A percentile compares a stretch with the other conserved stretches of the same genome.
phyloP scores from a whole-genome alignment of 805 yeast species.

The Cyberlindnera subsufficiens region DNA sequence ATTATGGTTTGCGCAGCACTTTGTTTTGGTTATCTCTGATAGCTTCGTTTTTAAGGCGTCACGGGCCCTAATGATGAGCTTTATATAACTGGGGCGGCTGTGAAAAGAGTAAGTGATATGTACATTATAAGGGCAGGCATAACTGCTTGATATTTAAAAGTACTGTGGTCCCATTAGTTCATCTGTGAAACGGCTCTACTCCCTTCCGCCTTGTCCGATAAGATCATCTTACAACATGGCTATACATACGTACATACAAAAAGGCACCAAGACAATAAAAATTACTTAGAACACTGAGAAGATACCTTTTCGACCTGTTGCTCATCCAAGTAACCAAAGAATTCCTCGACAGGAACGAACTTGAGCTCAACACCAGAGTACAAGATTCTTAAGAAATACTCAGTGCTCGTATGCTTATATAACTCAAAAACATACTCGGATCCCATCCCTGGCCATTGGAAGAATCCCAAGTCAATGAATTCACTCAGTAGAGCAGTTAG shows the following conservation, averaged over 20 bases:
- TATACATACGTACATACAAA: neutral
- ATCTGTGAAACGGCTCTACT: too few relatives aligned
- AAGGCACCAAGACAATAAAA: neutral
- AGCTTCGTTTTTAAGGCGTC: too few relatives aligned
- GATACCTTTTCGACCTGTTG: constrained; percentile 8
- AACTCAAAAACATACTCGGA: constrained; percentile 35
- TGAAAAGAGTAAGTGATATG: too few relatives aligned
- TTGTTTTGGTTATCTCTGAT: too few relatives aligned
- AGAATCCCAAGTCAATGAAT: constrained; percentile 18
- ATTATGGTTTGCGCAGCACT: too few relatives aligned
- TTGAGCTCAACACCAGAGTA: constrained; percentile 27
- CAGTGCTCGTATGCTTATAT: constrained; percentile 24
- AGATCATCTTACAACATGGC: too few relatives aligned
- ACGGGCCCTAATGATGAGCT: too few relatives aligned
- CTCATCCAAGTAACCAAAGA: constrained; percentile 16
- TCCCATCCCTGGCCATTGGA: constrained; percentile 48
- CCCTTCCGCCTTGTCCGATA: too few relatives aligned
- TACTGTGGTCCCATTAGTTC: too few relatives aligned
- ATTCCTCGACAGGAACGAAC: constrained; percentile 15
- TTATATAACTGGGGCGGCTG: too few relatives aligned
- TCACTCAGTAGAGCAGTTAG: constrained; percentile 30
- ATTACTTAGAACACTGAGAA: constrained; percentile 4
- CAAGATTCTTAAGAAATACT: constrained; percentile 29
- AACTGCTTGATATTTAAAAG: too few relatives aligned
- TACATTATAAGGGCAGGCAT: too few relatives aligned